These are phyloP conservation scores for Quercus phellos DNA, from an alignment of 331 rosid species.

Conservation along the genomic window DNA sequence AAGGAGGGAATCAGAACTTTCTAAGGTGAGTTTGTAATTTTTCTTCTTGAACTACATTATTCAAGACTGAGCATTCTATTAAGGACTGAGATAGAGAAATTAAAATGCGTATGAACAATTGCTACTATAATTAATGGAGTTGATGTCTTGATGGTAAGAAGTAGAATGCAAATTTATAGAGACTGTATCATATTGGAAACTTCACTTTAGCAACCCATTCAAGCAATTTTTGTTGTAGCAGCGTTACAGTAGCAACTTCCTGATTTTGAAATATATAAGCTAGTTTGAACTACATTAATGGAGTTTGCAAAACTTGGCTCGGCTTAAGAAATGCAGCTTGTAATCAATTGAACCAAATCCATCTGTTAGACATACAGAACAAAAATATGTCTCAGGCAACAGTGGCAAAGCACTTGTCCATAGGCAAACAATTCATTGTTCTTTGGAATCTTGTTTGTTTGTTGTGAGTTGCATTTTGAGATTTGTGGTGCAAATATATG, in stretches of 20 bases:
- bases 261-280: background rate
- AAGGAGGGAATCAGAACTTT: conserved; percentile 77
- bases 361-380: background rate
- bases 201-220: background rate
- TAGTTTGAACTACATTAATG: background rate
- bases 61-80: background rate
- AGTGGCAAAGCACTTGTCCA: background rate
- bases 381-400: background rate
- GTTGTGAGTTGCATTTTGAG: background rate
- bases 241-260: background rate
- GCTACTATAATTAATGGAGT: background rate
- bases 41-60: conserved; percentile 11
- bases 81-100: background rate
- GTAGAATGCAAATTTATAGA: background rate
- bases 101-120: background rate
- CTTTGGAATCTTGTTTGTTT: background rate
- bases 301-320: background rate
- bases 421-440: background rate
- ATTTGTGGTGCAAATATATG: background rate
- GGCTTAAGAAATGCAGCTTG: background rate
- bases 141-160: background rate
- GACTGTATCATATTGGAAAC: background rate
- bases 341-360: background rate
- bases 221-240: background rate
- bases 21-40: conserved; percentile 53